These are phyloP conservation scores for Sutorius australiensis DNA, from an alignment of 768 basidiomycete genomes.

Conservation along the genomic window DNA sequence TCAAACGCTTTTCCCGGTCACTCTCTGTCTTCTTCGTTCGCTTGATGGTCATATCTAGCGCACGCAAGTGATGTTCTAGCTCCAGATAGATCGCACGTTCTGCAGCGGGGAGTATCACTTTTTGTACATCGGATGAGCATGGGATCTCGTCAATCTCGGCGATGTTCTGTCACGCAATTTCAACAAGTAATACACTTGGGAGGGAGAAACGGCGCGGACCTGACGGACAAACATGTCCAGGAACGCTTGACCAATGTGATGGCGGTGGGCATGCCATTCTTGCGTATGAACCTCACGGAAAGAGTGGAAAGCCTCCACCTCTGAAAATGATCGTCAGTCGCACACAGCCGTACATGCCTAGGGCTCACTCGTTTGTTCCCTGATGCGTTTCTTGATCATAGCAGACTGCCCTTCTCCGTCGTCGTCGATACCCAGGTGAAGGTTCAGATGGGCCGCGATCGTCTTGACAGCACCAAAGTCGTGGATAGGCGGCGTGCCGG, in stretches of 20 bases:
- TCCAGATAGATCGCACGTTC: conserved; percentile 94
- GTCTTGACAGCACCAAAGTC: conserved; percentile 90
- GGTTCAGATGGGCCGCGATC: conserved; percentile 79
- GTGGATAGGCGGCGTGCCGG: conserved; percentile 90
- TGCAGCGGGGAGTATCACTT: conserved; percentile 79
- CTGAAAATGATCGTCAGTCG: conserved; percentile 38
- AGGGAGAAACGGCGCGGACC: conserved; percentile 39
- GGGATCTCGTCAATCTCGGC: conserved; percentile 97
- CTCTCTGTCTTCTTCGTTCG: conserved; percentile 65
- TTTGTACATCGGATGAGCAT: conserved; percentile 58
- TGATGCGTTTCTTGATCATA: conserved; percentile 73
- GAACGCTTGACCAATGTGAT: conserved; percentile 78
- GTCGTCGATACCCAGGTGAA: conserved; percentile 92
- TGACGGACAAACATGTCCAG: conserved; percentile 81
- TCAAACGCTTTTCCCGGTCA: conserved; percentile 85
- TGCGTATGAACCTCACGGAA: conserved; percentile 91
- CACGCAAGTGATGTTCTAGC: conserved; percentile 87
- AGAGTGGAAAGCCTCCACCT: conserved; percentile 91
- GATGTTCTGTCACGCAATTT: conserved; percentile 58
- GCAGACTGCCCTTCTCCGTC: conserved; percentile 75
- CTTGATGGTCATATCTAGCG: conserved; percentile 79
- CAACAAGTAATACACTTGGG: conserved; percentile 7
- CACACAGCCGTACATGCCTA: background rate
- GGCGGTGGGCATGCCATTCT: conserved; percentile 90
- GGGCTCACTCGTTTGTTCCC: conserved; percentile 75